phyloP scores from a whole-genome alignment of 495 filamentous ascomycete species.

The Talaromyces proteolyticus region DNA sequence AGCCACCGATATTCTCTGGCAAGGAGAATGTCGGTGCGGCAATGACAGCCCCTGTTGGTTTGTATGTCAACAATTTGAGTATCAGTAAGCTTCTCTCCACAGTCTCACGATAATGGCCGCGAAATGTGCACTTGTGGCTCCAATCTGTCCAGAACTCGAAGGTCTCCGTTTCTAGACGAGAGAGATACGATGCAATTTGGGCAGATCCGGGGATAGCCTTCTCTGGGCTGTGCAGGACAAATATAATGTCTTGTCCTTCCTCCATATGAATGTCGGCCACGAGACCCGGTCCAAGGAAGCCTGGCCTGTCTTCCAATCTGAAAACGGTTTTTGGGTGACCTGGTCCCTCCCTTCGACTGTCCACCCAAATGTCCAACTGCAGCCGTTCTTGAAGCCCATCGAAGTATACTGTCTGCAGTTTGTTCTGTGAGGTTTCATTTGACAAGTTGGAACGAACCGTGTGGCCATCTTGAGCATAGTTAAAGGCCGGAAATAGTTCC shows the following conservation, averaged over 20 bases:
- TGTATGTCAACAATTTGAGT: conserved; percentile 66
- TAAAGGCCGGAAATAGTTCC: conserved; percentile 65
- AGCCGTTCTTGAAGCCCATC: conserved; percentile 49
- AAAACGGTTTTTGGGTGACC: conserved; percentile 44
- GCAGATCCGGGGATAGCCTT: conserved; percentile 34
- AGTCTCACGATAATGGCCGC: conserved; percentile 64
- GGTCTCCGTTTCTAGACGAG: conserved; percentile 57
- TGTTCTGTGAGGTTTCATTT: conserved; percentile 20
- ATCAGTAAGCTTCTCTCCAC: conserved; percentile 63
- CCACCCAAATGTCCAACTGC: conserved; percentile 59
- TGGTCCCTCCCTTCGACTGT: conserved; percentile 44
- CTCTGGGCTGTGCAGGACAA: conserved; percentile 51
- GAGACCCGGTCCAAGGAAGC: conserved; percentile 54
- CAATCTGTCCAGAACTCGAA: conserved; percentile 65
- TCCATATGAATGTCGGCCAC: conserved; percentile 47
- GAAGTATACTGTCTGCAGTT: conserved; percentile 57
- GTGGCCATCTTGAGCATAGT: conserved; percentile 57
- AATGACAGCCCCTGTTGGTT: conserved; percentile 51
- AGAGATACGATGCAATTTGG: conserved; percentile 46
- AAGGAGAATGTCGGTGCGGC: conserved; percentile 60
- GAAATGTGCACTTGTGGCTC: conserved; percentile 62
- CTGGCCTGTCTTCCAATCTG: conserved; percentile 40
- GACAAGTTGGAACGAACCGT: conserved; percentile 25
- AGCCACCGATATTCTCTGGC: conserved; percentile 65
- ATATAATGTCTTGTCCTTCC: conserved; percentile 62